Conservation (phyloP, 495 filamentous ascomycete genomes). For the Neurospora terricola region DNA sequence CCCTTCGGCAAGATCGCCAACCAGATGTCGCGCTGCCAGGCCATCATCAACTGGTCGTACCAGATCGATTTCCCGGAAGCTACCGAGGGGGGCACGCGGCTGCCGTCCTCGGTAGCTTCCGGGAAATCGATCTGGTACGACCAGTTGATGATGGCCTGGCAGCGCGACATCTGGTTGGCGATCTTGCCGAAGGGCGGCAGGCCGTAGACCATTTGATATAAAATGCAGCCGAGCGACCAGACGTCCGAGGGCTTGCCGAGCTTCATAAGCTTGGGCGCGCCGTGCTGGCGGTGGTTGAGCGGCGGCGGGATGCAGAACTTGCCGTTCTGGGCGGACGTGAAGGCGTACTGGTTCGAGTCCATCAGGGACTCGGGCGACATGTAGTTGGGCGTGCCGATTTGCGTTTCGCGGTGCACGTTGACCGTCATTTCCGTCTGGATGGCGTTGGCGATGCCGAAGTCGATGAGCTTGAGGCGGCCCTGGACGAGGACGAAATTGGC, state of each 20-base stretch:
- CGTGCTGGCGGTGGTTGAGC: slow-evolving; percentile 28
- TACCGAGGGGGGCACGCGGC: slow-evolving; percentile 60
- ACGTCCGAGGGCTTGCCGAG: slow-evolving; percentile 92
- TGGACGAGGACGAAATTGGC: slow-evolving; percentile 88
- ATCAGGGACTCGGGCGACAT: slow-evolving; percentile 93
- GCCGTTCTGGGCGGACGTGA: slow-evolving; percentile 26
- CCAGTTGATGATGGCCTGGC: slow-evolving; percentile 82
- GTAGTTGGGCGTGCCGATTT: slow-evolving; percentile 95
- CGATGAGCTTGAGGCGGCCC: slow-evolving; percentile 76
- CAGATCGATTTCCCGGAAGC: too few relatives aligned
- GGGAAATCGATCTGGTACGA: slow-evolving; percentile 77
- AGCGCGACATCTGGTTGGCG: slow-evolving; percentile 61
- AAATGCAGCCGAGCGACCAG: slow-evolving; percentile 90
- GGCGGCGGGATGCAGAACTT: slow-evolving; percentile 37
- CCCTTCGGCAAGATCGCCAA: too few relatives aligned
- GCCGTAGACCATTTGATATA: slow-evolving; percentile 97
- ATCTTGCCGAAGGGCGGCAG: slow-evolving; percentile 89
- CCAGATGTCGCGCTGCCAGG: too few relatives aligned
- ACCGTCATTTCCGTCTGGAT: slow-evolving; percentile 90
- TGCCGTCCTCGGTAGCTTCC: slow-evolving; percentile 59
- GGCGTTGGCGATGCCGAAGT: slow-evolving; percentile 96
- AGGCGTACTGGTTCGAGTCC: slow-evolving; percentile 61
- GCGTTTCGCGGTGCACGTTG: slow-evolving; percentile 91
- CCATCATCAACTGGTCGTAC: too few relatives aligned
- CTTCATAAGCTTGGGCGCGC: slow-evolving; percentile 73